Conservation (phyloP, 2,329 filamentous ascomycete genomes). For the Neopestalotiopsis sp. region DNA sequence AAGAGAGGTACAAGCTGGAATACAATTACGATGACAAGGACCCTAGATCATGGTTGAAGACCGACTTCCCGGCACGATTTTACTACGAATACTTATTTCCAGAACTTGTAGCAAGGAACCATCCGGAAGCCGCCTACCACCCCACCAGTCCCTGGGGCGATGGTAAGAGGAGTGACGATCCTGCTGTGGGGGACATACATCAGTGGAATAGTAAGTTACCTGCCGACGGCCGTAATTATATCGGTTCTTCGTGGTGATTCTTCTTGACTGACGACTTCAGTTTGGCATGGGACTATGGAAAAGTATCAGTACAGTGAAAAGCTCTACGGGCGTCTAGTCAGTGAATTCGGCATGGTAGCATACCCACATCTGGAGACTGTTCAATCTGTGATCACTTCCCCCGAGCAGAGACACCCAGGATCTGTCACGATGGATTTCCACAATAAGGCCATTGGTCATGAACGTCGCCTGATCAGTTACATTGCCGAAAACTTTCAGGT, state of each 20-base stretch:
- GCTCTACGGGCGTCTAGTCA: slow-evolving; percentile 77
- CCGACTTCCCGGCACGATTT: slow-evolving; percentile 76
- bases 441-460: slow-evolving; percentile 80
- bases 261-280: slow-evolving; percentile 27
- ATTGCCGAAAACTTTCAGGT: slow-evolving; percentile 75
- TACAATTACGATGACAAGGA: slow-evolving; percentile 77
- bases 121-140: slow-evolving; percentile 70
- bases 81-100: slow-evolving; percentile 80
- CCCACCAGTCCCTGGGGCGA: slow-evolving; percentile 77
- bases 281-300: slow-evolving; percentile 80
- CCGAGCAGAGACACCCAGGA: slow-evolving; percentile 63
- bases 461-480: slow-evolving; percentile 75
- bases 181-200: slow-evolving; percentile 77
- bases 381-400: slow-evolving; percentile 63
- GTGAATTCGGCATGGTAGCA: slow-evolving; percentile 83
- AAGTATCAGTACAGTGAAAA: slow-evolving; percentile 78
- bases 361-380: slow-evolving; percentile 78
- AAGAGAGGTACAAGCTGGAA: slow-evolving; percentile 69
- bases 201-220: slow-evolving; percentile 70
- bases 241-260: background rate
- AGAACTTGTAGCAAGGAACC: slow-evolving; percentile 63
- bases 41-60: slow-evolving; percentile 75
- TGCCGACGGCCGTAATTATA: background rate
- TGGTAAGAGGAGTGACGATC: slow-evolving; percentile 67
- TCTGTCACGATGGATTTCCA: slow-evolving; percentile 79